A percentile compares a stretch with the other conserved stretches of the same genome.
Conservation (phyloP, 1,284 basidiomycete genomes). For the Microbotryum intermedium region DNA sequence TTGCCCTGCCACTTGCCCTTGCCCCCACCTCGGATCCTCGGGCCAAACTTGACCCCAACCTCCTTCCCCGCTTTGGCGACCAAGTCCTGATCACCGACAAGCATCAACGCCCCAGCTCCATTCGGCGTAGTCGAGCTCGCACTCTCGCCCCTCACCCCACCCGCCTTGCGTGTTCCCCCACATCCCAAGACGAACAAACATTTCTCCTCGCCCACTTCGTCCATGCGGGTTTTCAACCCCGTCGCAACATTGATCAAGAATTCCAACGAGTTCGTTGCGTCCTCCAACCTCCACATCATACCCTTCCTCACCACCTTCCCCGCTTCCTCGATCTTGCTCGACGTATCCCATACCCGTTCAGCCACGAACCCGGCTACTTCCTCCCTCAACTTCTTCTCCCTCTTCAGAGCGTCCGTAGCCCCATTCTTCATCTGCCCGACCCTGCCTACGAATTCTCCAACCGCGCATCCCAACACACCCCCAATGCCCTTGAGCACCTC, state of each 20-base stretch:
- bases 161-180: slow-evolving; percentile 35
- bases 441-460: slow-evolving; percentile 56
- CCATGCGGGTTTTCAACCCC: slow-evolving; percentile 44
- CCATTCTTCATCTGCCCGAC: slow-evolving; percentile 60
- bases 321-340: slow-evolving; percentile 13
- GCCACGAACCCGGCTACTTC: slow-evolving; percentile 60
- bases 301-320: slow-evolving; percentile 24
- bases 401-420: slow-evolving; percentile 54
- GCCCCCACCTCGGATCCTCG: slow-evolving; percentile 31
- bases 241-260: slow-evolving; percentile 53
- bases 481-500: not conserved
- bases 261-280: slow-evolving; percentile 51
- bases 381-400: slow-evolving; percentile 54
- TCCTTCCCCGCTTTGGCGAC: slow-evolving; percentile 20
- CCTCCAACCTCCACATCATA: slow-evolving; percentile 50
- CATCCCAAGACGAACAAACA: slow-evolving; percentile 55
- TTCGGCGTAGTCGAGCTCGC: slow-evolving; percentile 8
- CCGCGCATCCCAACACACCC: slow-evolving; percentile 52
- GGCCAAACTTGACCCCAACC: slow-evolving; percentile 11
- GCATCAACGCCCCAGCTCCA: slow-evolving; percentile 20
- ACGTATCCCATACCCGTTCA: slow-evolving; percentile 38
- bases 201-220: slow-evolving; percentile 34
- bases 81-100: slow-evolving; percentile 17
- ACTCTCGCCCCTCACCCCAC: not conserved
- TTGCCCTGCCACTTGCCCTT: slow-evolving; percentile 35